Evolutionary conservation across 192 early-diverging fungal genomes (phyloP), one percentile per base, ranked within the genome.

Genomic region (Gryganskiella cystojenkinii): DNA sequence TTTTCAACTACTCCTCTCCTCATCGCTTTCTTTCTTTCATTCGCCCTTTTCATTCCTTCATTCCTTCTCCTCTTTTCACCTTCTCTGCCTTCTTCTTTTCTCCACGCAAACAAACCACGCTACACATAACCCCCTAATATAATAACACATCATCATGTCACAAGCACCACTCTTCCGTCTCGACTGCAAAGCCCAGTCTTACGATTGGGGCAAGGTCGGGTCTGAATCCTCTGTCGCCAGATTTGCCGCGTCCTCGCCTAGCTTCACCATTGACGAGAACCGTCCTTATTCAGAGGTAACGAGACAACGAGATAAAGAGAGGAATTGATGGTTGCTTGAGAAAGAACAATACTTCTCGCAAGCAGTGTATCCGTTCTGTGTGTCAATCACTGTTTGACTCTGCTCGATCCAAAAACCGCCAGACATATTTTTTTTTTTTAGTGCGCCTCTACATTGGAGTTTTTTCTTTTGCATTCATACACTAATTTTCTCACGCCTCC

Each of bases 151-250:
- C 61, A 34, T 34, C 54, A 25, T 24, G 6, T 13, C 80, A 3
- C 66, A 72, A 22, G 73, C 80, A 15, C 20, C 80, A 52, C 71
- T 90, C 46, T 85, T 90, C 57, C 90, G 90, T 35, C 85, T 94
- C 22, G 69, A 87, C 55, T 90, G 92, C 67, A 82, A 83, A 28
- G 92, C 90, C 56, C 95, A 98, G 84, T 91, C 87, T 60, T 99
- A 99, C 86, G 95, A 95, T 80, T 99, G 98, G 98, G 98, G 98
- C 40, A 95, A 96, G 80, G 64, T 93, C 37, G 98, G 96, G 6
- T 64, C 67, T 51, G 69, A 67, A 34, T 93, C 91, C 79, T 94
- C 92, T 74, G 98, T 95, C 11, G 95, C 95, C n/a, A 81, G 90
- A 79, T 94, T 93, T 58, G 95, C 94, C 1, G 64, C 82, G 25